Base-by-base conservation (phyloP, 2,329 filamentous ascomycete genomes). In the Fusarium nygamai region DNA sequence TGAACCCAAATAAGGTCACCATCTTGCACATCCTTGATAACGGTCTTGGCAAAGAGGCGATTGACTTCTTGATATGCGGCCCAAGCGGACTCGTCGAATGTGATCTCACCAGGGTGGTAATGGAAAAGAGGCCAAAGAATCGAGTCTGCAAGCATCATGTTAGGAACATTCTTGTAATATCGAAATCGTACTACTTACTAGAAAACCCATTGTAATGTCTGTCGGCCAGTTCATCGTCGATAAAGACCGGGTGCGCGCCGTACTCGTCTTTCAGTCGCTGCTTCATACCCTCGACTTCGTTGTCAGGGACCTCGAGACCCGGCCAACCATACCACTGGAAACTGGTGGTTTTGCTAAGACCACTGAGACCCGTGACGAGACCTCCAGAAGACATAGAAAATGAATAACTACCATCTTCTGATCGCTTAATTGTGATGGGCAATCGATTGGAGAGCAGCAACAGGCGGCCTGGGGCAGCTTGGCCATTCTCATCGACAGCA, bases 271-370 rank as follows among this genome's bases (percentile, higher is more conserved):
- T 93, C 80, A 98, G 86, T 73, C 93, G 91, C 80, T 92, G 88
- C 80, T 91, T 92, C 82, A 99, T 91, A 64, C 88, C 87, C 5
- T 89, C 87, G 48, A 94, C 89, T 83, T 98, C 96, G 63, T 91
- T 89, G 73, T 97, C 94, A 44, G 96, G 96, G 9, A 98, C 91
- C 83, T 98, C 94, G 56, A 98, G 85, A 43, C 96, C 96, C 2
- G 96, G 95, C 96, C 96, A 98, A 76, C 96, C 96, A 84, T 98
- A 98, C 96, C 96, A 99, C 83, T 96, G 94, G 84, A 98, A 98
- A 76, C 92, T 96, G 33, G 94, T 98, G 38, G 94, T 93, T 85
- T 98, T 98, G 78, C 94, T 92, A 67, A 98, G 86, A 33, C 96
- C 96, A 76, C 94, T 97, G 70, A 99, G 88, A 27, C 96, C 96